Base-by-base conservation (phyloP, 257 asterid genomes). In the Phtheirospermum japonicum region DNA sequence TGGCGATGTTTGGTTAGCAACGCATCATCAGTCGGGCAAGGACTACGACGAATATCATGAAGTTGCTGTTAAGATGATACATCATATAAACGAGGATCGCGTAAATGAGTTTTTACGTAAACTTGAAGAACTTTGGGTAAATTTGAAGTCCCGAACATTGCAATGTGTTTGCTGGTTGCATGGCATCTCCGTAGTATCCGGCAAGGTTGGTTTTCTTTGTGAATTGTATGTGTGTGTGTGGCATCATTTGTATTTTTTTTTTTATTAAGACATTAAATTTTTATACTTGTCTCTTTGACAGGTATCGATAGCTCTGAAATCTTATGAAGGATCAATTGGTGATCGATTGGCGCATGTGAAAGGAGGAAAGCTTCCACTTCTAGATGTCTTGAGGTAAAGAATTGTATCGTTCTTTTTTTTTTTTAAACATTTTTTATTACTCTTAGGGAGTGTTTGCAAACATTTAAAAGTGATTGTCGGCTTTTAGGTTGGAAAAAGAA, bases 1-100 rank as follows among this genome's bases (percentile, higher is more conserved):
- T 49, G 94, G 94, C 59, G 85, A 82, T 73, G 87, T 85, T 65
- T 85, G 89, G 94, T 71, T 77, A 50, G 94, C 89, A 45, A 82
- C 87, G 19, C 89, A 82, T 69, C 89, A 85, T 52, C 80, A 67
- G 39, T 80, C 82, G 6, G 85, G 73, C 23, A 71, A 58, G 12
- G 93, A 85, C 59, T 85, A 64, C 9, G 85, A 82, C 46, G 83
- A 80, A 74, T 68, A 70, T 73, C 93, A 82, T 66, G 89, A 85
- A 73, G 89, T 85, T 59, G 85, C 81, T 9, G 78, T 82, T 45
- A 82, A 85, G 70, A 80, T 80, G 85, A 57, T 85, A 33, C 77
- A 76, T 73, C 74, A 82, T 2, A 8, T 82, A 51, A 78, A 72
- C 58, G 78, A 80, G 55, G 85, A 81, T 64, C 66, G 19, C 14